Conservation (phyloP, 805 yeast species). For the Lipomyces spencermartinsiae region DNA sequence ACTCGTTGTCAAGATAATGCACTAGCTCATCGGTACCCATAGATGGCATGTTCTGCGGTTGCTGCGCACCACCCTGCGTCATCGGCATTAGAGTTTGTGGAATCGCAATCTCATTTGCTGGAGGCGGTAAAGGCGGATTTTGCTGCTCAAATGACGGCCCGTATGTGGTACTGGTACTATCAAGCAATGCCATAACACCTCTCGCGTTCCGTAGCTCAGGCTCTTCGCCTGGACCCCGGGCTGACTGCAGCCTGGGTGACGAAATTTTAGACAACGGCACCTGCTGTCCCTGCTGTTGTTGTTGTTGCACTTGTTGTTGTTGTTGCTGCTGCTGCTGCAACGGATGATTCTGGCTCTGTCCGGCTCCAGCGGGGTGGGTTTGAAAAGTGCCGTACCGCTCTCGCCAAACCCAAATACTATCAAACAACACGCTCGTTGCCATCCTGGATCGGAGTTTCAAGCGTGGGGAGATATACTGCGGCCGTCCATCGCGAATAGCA, state of each 20-base stretch:
- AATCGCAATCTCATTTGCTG: constrained; percentile 3
- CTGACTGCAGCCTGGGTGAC: constrained; percentile 28
- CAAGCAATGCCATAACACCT: constrained; percentile 34
- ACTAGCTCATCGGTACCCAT: constrained; percentile 38
- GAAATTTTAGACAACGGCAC: constrained; percentile 21
- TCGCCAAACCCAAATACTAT: constrained; percentile 80
- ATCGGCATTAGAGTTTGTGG: neutral
- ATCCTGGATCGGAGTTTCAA: constrained; percentile 71
- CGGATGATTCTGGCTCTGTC: constrained; percentile 26
- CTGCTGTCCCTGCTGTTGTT: constrained; percentile 20
- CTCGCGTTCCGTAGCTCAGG: constrained; percentile 30
- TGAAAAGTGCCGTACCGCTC: constrained; percentile 71
- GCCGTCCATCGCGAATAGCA: constrained; percentile 25
- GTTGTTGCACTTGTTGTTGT: constrained; percentile 17
- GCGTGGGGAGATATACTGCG: constrained; percentile 38
- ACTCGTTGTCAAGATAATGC: constrained; percentile 33
- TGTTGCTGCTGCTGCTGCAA: constrained; percentile 24
- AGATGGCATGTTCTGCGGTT: constrained; percentile 3
- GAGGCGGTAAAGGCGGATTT: constrained; percentile 23
- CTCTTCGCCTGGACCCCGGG: constrained; percentile 19
- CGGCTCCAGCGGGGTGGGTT: constrained; percentile 30
- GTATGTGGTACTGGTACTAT: constrained; percentile 15
- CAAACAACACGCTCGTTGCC: constrained; percentile 93
- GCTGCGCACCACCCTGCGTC: constrained; percentile 1
- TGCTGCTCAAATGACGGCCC: constrained; percentile 37